Conservation (phyloP, 139 green algal genomes). For the Bryopsis sp. region DNA sequence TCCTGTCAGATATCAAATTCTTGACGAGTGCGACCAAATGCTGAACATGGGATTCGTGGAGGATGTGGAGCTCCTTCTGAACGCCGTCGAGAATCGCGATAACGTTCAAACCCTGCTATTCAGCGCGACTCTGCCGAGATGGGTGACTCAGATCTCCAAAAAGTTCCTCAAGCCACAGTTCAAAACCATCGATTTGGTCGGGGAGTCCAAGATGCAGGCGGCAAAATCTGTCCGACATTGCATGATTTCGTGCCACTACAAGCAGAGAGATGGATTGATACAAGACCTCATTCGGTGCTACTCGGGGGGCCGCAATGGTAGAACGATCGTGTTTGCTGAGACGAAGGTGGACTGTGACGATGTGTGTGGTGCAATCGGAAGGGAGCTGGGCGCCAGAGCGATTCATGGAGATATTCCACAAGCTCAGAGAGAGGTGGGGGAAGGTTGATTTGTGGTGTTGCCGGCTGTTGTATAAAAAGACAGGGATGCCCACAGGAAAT, state of each 20-base stretch:
- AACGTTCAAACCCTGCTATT: constrained; percentile 95
- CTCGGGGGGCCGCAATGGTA: constrained; percentile 58
- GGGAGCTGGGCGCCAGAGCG: constrained; percentile 43
- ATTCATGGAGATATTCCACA: constrained; percentile 94
- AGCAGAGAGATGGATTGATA: constrained; percentile 51
- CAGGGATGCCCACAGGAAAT: no score
- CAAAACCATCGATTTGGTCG: constrained; percentile 84
- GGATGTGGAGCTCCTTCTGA: constrained; percentile 96
- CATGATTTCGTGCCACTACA: constrained; percentile 85
- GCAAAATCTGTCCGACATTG: constrained; percentile 70
- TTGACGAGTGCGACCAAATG: constrained; percentile 99
- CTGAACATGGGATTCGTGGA: constrained; percentile 99
- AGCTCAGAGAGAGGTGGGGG: constrained; percentile 50
- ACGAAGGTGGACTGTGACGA: constrained; percentile 92
- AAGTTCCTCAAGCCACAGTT: constrained; percentile 71
- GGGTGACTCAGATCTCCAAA: constrained; percentile 84
- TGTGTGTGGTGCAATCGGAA: constrained; percentile 49
- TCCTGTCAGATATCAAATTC: constrained; percentile 62
- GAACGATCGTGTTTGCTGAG: constrained; percentile 94
- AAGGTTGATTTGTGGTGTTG: no score
- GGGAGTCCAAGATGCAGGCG: constrained; percentile 80
- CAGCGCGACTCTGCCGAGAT: constrained; percentile 87
- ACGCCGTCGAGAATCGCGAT: constrained; percentile 33
- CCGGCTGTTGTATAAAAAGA: no score
- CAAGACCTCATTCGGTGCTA: constrained; percentile 74